Percentiles rank a stretch among this genome's conserved stretches.
These are phyloP conservation scores for Naganishia vaughanmartiniae DNA, from an alignment of 768 basidiomycete genomes.

Conservation along the genomic window DNA sequence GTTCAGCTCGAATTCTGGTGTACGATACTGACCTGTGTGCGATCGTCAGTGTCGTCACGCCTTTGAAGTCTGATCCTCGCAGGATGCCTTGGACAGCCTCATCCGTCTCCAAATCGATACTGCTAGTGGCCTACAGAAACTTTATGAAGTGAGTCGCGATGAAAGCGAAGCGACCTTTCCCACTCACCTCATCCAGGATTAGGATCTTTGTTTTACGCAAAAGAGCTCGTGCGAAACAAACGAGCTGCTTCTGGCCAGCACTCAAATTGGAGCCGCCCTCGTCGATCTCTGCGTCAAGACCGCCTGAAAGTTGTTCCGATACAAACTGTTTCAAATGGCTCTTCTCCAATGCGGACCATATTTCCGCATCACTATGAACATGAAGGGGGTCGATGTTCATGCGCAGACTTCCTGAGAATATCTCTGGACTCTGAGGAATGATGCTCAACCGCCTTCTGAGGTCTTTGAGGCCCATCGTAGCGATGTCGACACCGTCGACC, in stretches of 20 bases:
- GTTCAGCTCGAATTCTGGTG: not conserved
- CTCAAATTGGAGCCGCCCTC: conserved; percentile 65
- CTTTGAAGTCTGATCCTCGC: conserved; percentile 69
- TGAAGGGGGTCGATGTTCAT: conserved; percentile 86
- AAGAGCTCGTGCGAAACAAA: conserved; percentile 84
- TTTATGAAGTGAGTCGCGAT: not conserved
- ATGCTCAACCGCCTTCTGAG: conserved; percentile 55
- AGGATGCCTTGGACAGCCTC: conserved; percentile 84
- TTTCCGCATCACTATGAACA: conserved; percentile 68
- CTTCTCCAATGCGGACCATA: conserved; percentile 83
- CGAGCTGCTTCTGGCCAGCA: conserved; percentile 77
- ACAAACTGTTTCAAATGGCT: conserved; percentile 54
- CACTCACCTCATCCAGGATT: conserved; percentile 82
- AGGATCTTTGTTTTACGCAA: conserved; percentile 80
- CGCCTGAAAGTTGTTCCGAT: conserved; percentile 42
- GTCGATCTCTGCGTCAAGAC: conserved; percentile 48
- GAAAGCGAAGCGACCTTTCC: not conserved
- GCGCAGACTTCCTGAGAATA: conserved; percentile 55
- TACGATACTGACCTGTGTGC: conserved; percentile 59
- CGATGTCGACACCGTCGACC: conserved; percentile 84
- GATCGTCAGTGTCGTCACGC: conserved; percentile 81
- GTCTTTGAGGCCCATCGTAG: conserved; percentile 75
- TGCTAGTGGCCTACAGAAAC: conserved; percentile 67
- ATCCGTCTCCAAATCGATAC: conserved; percentile 87
- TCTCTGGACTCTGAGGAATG: conserved; percentile 67